phyloP scores from a whole-genome alignment of 1,139 yeast genomes.

The Geotrichum cucujoidarum region DNA sequence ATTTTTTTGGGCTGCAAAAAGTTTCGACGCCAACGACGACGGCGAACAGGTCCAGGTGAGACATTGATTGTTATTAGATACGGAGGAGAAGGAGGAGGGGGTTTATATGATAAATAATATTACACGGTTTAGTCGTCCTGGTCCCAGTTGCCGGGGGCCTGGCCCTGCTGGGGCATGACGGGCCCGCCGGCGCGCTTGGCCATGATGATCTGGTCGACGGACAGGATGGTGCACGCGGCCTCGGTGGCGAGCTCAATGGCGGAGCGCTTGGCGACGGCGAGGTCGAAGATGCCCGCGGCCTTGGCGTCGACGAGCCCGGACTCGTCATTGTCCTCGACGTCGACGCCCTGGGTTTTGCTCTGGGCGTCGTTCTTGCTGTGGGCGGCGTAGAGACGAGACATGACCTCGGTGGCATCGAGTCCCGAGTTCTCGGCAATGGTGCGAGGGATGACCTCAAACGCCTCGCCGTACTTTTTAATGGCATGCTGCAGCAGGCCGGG shows the following conservation, averaged over 20 bases:
- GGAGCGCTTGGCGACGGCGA: slow-evolving; percentile 71
- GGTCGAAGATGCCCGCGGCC: slow-evolving; percentile 68
- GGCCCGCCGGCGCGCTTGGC: slow-evolving; percentile 98
- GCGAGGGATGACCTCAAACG: slow-evolving; percentile 91
- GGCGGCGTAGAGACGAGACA: slow-evolving; percentile 83
- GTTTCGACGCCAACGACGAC: too few species aligned
- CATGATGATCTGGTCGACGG: slow-evolving; percentile 89
- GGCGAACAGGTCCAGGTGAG: too few species aligned
- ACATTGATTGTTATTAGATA: too few species aligned
- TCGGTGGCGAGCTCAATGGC: slow-evolving; percentile 94
- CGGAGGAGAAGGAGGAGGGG: too few species aligned
- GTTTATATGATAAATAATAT: too few species aligned
- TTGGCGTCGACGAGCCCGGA: slow-evolving; percentile 71
- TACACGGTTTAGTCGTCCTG: slow-evolving; percentile 85
- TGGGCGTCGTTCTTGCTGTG: slow-evolving; percentile 45
- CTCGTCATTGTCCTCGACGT: slow-evolving; percentile 55
- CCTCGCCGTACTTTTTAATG: slow-evolving; percentile 87
- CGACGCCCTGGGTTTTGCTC: slow-evolving; percentile 52
- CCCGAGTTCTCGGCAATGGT: slow-evolving; percentile 94
- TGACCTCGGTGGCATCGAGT: slow-evolving; percentile 77
- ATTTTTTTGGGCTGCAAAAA: too few species aligned
- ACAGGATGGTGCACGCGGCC: slow-evolving; percentile 84
- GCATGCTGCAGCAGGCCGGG: slow-evolving; percentile 93
- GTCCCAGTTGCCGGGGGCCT: slow-evolving; percentile 95
- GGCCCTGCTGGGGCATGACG: slow-evolving; percentile 70